Conservation (phyloP, 305 asterid genomes). For the Solanum hybrid region DNA sequence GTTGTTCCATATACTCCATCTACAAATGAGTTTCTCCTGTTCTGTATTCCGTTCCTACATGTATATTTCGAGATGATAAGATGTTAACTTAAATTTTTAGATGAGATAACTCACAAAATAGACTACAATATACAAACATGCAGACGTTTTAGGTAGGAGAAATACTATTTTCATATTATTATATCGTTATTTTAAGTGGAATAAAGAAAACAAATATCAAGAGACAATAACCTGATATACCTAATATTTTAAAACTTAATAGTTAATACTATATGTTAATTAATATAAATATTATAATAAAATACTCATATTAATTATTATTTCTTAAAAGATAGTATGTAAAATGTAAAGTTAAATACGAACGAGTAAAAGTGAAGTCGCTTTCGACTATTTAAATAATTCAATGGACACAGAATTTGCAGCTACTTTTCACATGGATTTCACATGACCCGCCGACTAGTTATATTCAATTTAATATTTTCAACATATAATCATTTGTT, state of each 20-base stretch:
- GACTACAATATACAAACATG: neutral
- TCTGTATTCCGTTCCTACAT: conserved; percentile 73
- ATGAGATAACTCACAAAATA: neutral
- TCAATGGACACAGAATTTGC: neutral
- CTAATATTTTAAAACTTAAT: too few relatives aligned
- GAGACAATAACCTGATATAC: neutral
- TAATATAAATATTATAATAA: neutral
- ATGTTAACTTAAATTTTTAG: neutral
- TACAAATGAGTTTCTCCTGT: conserved; percentile 71
- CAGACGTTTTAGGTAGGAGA: neutral
- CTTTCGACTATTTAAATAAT: neutral
- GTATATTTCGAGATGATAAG: neutral
- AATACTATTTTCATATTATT: too few relatives aligned
- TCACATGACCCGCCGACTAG: neutral
- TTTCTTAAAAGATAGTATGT: too few relatives aligned
- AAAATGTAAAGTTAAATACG: neutral
- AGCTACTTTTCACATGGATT: neutral
- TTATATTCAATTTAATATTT: neutral
- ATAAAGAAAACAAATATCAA: neutral
- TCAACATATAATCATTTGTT: neutral
- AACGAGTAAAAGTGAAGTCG: neutral
- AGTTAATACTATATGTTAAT: neutral
- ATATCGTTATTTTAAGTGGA: neutral
- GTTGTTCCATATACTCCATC: conserved; percentile 89
- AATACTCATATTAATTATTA: neutral